Percentiles rank a stretch among this genome's conserved stretches.
Conservation (phyloP, 2,329 filamentous ascomycete genomes). For the Fragosphaeria purpurea region DNA sequence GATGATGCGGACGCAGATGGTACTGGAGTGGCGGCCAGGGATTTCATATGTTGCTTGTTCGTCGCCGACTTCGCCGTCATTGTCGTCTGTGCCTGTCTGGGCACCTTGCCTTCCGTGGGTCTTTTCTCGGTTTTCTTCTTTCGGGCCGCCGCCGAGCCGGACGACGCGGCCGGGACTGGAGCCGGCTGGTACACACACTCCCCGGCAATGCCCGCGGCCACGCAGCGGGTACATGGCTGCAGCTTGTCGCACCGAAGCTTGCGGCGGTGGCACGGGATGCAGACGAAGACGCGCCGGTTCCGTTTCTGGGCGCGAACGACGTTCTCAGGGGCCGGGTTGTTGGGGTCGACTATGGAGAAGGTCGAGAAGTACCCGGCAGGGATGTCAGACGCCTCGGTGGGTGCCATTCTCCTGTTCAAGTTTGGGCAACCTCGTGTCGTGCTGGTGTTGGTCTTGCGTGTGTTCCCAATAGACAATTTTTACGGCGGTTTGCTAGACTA, state of each 20-base stretch:
- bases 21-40: too few species aligned
- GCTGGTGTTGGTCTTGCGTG: too few species aligned
- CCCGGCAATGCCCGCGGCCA: constrained; percentile 13
- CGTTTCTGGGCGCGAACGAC: constrained; percentile 16
- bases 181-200: constrained; percentile 18
- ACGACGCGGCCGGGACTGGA: not conserved
- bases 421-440: too few species aligned
- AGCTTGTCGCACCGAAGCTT: constrained; percentile 21
- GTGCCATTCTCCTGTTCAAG: not conserved
- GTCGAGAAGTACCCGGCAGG: constrained; percentile 19
- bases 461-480: too few species aligned
- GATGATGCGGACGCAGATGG: too few species aligned
- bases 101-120: not conserved
- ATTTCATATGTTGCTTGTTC: constrained; percentile 1
- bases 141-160: not conserved
- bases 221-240: constrained; percentile 18
- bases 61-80: not conserved
- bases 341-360: constrained; percentile 18
- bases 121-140: not conserved
- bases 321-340: constrained; percentile 12
- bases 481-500: too few species aligned
- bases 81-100: not conserved
- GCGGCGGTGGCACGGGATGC: constrained; percentile 19
- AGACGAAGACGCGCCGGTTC: constrained; percentile 20
- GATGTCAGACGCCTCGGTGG: constrained; percentile 3